Base-by-base conservation (phyloP, 805 yeast species). In the Jamesozyma jinghongensis region DNA sequence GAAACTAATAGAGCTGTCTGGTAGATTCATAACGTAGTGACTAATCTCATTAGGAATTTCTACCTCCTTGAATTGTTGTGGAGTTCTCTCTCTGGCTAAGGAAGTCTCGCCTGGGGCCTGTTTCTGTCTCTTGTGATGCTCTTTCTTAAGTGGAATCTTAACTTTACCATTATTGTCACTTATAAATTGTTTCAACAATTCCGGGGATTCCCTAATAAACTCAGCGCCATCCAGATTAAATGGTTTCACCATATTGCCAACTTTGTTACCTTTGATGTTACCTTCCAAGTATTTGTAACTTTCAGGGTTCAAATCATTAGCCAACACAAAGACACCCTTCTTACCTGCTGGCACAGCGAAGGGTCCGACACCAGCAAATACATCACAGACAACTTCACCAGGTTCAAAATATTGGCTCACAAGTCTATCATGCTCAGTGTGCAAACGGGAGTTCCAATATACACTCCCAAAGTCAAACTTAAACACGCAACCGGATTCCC, bases 361-460 rank as follows among this genome's bases (percentile, higher is more conserved):
- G 4, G 99, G 99, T 0, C 99, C 99, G 2, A 92, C 97, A 36
- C 99, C 99, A 1, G 96, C 97, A 77, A 94, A 85, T 0, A 87
- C 97, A 66, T 92, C 99, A 53, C 86, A 85, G 0, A 94, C 83
- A 5, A 86, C 83, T 44, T 81, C 82, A 8, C 82, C 81, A 3
- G 74, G 68, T 32, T 73, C 52, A 52, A 84, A 81, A 43, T 67
- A 69, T 30, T 63, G 56, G 1, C 64, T 57, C 3, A 92, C 81
- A 33, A 92, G 64, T 44, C 97, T 69, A 36, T 79, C 90, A 61
- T 92, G 99, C 54, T 92, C 99, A 0, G 95, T 85, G 50, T 87
- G 90, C 38, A 92, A 69, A 50, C 98, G 74, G 13, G 97, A 85
- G 59, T 92, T 92, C 99, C 99, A 92, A 63, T 94, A 92, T 4